Base-by-base conservation (phyloP, 495 filamentous ascomycete genomes). In the Rusavskia elegans region DNA sequence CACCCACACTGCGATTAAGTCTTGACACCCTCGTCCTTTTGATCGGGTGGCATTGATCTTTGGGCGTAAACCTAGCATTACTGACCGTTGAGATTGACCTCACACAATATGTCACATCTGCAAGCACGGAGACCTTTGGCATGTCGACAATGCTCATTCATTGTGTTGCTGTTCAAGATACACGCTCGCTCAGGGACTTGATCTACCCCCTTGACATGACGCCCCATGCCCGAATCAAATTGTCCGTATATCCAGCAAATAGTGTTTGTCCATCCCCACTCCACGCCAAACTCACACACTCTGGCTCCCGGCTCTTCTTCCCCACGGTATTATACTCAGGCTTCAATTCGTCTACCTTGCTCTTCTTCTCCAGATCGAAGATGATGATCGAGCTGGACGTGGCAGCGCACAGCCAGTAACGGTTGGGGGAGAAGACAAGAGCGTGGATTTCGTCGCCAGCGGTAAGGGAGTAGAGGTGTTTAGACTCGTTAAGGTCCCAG, bases 291-390 rank as follows among this genome's bases (percentile, higher is more conserved):
- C 76, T 83, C 57, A 99, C 82, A 75, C 90, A 96, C 84, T 99
- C 92, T 57, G 93, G 93, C 74, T 96, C 92, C 69, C 89, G 78
- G 80, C 79, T 85, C 89, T 97, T 97, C 89, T 95, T 95, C 74
- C 92, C 89, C 66, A 89, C 83, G 64, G 88, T 80, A 57, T 87
- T 79, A 76, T 93, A 96, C 66, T 98, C 93, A 58, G 93, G 93
- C 86, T 94, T 96, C 70, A 99, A 80, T 81, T 97, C 92, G 63
- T 99, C 92, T 59, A 99, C 92, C 83, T 97, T 97, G 82, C 84
- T 90, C 87, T 99, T 97, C 89, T 99, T 99, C 87, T 99, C 92
- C 61, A 99, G 81, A 69, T 99, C 92, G 75, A 99, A 99, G 78
- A 99, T 97, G 81, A 95, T 97, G 81, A 99, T 97, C 78, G 79